Conservation (phyloP, 805 yeast species). For the Grigorovia yakushimaensis region DNA sequence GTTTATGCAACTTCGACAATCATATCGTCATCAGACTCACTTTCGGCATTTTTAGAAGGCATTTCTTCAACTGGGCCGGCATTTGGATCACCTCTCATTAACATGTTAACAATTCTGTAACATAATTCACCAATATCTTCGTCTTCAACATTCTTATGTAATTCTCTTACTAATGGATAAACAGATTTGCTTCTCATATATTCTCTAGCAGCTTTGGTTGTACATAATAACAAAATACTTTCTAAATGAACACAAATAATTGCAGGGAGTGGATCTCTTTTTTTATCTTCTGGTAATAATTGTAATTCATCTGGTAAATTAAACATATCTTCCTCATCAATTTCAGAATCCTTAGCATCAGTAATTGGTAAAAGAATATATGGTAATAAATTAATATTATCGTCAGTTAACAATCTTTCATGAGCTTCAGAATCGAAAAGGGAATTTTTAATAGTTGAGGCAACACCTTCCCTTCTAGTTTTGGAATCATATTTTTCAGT, state of each 20-base stretch:
- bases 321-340: slow-evolving; percentile 77
- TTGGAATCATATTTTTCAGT: slow-evolving; percentile 72
- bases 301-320: slow-evolving; percentile 85
- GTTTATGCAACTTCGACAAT: slow-evolving; percentile 31
- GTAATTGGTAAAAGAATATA: slow-evolving; percentile 75
- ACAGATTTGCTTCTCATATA: slow-evolving; percentile 70
- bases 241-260: slow-evolving; percentile 69
- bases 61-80: slow-evolving; percentile 38
- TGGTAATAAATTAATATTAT: slow-evolving; percentile 64
- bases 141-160: slow-evolving; percentile 50
- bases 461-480: slow-evolving; percentile 83
- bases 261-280: slow-evolving; percentile 60
- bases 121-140: slow-evolving; percentile 55
- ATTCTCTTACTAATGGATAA: slow-evolving; percentile 77
- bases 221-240: slow-evolving; percentile 65
- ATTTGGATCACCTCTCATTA: slow-evolving; percentile 79
- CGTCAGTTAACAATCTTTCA: slow-evolving; percentile 46
- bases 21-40: slow-evolving; percentile 22
- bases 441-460: slow-evolving; percentile 84
- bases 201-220: slow-evolving; percentile 67
- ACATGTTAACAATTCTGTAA: slow-evolving; percentile 78
- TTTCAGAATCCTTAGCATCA: slow-evolving; percentile 56
- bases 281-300: slow-evolving; percentile 62
- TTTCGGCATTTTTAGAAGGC: slow-evolving; percentile 37
- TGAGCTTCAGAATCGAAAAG: slow-evolving; percentile 73